phyloP scores from a whole-genome alignment of 768 basidiomycete species.

The Hebeloma cylindrosporum region DNA sequence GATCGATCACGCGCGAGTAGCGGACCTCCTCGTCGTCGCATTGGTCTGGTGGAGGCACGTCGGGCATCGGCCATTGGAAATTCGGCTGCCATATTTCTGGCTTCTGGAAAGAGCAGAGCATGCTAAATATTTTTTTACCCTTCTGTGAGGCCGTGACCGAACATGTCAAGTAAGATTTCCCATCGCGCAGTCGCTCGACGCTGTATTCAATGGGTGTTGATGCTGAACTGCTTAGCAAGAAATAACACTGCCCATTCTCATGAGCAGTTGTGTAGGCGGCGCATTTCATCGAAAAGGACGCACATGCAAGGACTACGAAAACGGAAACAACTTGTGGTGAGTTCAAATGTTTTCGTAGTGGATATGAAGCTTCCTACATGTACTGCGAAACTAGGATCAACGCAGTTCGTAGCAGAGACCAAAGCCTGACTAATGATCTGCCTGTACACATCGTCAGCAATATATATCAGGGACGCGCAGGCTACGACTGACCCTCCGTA shows the following conservation, averaged over 20 bases:
- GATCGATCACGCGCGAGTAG: slow-evolving; percentile 31
- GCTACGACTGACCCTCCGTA: slow-evolving; percentile 62
- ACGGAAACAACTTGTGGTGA: background rate
- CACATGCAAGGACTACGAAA: slow-evolving; percentile 66
- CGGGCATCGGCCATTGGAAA: slow-evolving; percentile 69
- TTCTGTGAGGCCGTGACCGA: slow-evolving; percentile 59
- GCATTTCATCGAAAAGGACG: slow-evolving; percentile 23
- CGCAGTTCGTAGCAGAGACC: slow-evolving; percentile 76
- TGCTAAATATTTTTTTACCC: slow-evolving; percentile 49
- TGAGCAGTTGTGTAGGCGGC: background rate
- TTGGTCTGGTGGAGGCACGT: slow-evolving; percentile 56
- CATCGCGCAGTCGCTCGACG: slow-evolving; percentile 74
- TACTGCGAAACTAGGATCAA: slow-evolving; percentile 60
- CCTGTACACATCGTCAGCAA: slow-evolving; percentile 19
- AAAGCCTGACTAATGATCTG: slow-evolving; percentile 89
- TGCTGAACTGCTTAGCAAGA: slow-evolving; percentile 72
- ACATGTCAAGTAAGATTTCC: slow-evolving; percentile 70
- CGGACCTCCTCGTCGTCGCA: slow-evolving; percentile 59
- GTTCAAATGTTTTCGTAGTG: background rate
- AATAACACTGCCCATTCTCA: slow-evolving; percentile 64
- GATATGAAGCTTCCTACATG: slow-evolving; percentile 54
- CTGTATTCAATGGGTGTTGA: slow-evolving; percentile 75
- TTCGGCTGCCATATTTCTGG: slow-evolving; percentile 76
- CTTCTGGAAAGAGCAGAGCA: slow-evolving; percentile 81
- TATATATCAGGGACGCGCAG: background rate